Conservation (phyloP, 2,329 filamentous ascomycete species). For the Aureobasidium melanogenum region DNA sequence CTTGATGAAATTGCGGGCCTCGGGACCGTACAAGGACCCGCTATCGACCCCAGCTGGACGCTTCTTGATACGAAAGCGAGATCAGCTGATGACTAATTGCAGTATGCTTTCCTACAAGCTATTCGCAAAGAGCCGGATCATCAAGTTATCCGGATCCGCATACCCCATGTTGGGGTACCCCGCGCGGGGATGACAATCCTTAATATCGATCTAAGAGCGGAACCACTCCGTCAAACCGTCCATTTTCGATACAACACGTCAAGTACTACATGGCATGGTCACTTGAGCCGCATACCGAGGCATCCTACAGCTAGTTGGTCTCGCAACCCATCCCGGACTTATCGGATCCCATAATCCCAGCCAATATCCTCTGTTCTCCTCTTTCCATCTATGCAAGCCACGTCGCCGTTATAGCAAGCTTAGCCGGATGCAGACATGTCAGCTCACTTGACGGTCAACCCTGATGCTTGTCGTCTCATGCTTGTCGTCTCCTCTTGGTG, state of each 20-base stretch:
- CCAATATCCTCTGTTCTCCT: not conserved
- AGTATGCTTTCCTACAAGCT: not conserved
- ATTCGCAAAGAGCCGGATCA: not conserved
- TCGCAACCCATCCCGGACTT: not conserved
- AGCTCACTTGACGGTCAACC: not conserved
- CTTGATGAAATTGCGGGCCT: not conserved
- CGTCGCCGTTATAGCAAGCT: not conserved
- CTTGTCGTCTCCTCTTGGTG: too few species aligned
- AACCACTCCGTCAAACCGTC: not conserved
- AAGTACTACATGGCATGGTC: not conserved
- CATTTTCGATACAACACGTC: not conserved
- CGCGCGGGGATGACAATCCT: slow-evolving; percentile 1
- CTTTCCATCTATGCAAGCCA: not conserved
- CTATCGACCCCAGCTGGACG: not conserved
- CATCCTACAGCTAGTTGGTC: not conserved
- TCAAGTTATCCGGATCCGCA: not conserved
- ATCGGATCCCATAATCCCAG: not conserved
- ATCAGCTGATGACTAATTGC: not conserved
- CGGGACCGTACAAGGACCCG: not conserved
- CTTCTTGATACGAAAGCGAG: too few species aligned
- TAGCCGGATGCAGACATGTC: not conserved
- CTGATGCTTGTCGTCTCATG: not conserved
- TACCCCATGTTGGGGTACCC: slow-evolving; percentile 5
- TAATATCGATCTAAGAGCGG: not conserved
- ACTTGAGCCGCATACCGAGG: not conserved